These are phyloP conservation scores for Theobroma grandiflorum DNA, from an alignment of 441 rosid genomes.

Conservation along the genomic window DNA sequence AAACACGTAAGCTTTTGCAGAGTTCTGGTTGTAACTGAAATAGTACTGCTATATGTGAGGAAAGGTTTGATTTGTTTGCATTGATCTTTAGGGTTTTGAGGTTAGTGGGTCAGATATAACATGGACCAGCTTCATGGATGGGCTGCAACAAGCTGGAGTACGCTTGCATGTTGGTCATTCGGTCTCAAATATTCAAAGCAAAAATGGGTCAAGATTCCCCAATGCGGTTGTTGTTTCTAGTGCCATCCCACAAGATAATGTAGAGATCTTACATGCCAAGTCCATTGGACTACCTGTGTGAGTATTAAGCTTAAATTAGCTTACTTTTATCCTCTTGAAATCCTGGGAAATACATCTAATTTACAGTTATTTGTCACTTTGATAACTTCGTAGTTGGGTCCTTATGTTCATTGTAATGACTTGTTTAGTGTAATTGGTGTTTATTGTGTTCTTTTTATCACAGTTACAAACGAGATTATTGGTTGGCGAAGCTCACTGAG, in stretches of 20 bases:
- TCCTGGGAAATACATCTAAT: background rate
- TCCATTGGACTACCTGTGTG: conserved; percentile 40
- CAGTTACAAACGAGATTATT: conserved; percentile 41
- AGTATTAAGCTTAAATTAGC: conserved; percentile 9
- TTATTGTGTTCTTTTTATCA: background rate
- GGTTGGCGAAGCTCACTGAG: conserved; percentile 41
- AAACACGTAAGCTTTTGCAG: conserved; percentile 31
- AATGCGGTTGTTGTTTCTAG: conserved; percentile 42
- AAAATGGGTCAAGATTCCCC: conserved; percentile 35
- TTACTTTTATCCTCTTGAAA: background rate
- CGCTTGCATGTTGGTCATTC: conserved; percentile 38
- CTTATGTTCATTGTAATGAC: background rate
- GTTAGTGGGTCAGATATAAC: conserved; percentile 42
- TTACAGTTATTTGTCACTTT: background rate
- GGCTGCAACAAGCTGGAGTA: conserved; percentile 35
- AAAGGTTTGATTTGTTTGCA: background rate
- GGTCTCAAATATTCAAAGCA: conserved; percentile 26
- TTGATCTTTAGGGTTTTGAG: conserved; percentile 38
- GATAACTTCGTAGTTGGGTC: background rate
- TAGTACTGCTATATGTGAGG: background rate
- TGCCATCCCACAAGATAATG: conserved; percentile 39
- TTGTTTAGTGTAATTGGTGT: conserved; percentile 1
- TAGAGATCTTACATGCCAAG: conserved; percentile 38
- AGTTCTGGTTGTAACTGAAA: background rate
- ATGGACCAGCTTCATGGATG: conserved; percentile 42